These are phyloP conservation scores for Styphnolobium japonicum DNA, from an alignment of 306 rosid genomes.

Conservation along the genomic window DNA sequence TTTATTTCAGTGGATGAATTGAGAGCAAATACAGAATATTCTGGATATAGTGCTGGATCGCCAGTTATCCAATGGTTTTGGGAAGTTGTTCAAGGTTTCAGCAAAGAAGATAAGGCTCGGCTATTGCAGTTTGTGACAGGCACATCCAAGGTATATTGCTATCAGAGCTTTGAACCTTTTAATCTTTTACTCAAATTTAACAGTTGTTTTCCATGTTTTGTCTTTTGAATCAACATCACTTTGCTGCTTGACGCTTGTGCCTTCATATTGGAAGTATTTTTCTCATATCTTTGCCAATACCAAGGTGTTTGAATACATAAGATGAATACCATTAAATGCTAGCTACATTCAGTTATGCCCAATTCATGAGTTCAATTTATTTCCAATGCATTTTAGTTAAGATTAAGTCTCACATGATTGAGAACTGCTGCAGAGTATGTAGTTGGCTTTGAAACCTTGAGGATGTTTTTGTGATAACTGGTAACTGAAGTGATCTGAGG, in stretches of 20 bases:
- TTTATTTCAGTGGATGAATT: conserved; percentile 91
- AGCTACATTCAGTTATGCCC: background rate
- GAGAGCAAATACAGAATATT: conserved; percentile 97
- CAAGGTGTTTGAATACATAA: background rate
- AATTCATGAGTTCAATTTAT: background rate
- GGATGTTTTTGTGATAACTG: background rate
- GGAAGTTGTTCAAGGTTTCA: conserved; percentile 92
- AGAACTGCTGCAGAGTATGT: background rate
- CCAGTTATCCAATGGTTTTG: conserved; percentile 96
- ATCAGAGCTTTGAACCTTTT: background rate
- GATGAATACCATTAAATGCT: background rate
- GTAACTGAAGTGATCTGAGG: background rate
- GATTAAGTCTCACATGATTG: background rate
- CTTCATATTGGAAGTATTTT: background rate
- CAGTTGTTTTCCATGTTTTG: background rate
- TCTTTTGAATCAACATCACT: background rate
- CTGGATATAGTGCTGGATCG: conserved; percentile 91
- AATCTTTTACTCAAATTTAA: background rate
- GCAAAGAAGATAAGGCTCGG: conserved; percentile 98
- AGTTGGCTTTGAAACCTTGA: background rate
- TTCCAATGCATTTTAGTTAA: background rate
- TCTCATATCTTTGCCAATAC: background rate
- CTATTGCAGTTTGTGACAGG: conserved; percentile 99
- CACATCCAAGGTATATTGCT: conserved; percentile 83
- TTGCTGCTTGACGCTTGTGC: background rate